A percentile compares a stretch with the other conserved stretches of the same genome.
Evolutionary conservation across 352 stramenopile species (phyloP).

Genomic region (Blastocystis sp.): DNA sequence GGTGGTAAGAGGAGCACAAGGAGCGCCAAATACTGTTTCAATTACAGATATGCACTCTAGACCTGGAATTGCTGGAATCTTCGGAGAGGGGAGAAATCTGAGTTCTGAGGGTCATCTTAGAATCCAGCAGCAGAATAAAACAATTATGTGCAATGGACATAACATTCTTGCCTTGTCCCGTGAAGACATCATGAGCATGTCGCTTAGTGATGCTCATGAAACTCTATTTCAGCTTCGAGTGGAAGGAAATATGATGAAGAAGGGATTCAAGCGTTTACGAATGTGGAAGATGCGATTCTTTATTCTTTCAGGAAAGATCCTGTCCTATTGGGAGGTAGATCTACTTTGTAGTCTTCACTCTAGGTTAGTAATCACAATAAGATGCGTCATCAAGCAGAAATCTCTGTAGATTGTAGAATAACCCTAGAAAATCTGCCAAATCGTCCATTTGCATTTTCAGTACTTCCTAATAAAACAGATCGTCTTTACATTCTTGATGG

Average conservation of each 20-base stretch:
- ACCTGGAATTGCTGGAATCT: constrained; percentile 20
- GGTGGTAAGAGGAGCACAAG: not conserved
- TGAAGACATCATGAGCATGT: constrained; percentile 59
- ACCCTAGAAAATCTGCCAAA: constrained; percentile 27
- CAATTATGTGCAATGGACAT: constrained; percentile 56
- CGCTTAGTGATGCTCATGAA: constrained; percentile 51
- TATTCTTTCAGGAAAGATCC: constrained; percentile 54
- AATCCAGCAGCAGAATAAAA: not conserved
- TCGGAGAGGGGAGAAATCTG: not conserved
- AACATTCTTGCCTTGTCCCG: constrained; percentile 45
- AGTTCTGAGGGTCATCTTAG: not conserved
- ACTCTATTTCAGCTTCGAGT: constrained; percentile 61
- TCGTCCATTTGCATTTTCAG: constrained; percentile 41
- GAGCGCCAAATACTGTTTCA: constrained; percentile 19
- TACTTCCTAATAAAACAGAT: constrained; percentile 47
- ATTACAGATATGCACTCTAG: constrained; percentile 2
- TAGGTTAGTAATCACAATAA: constrained; percentile 63
- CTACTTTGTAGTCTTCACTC: not conserved
- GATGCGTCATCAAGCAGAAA: constrained; percentile 43
- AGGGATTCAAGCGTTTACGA: constrained; percentile 54
- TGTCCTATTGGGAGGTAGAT: constrained; percentile 45
- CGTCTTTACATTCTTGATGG: constrained; percentile 62
- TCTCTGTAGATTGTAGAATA: constrained; percentile 35
- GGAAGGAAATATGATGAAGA: constrained; percentile 62
- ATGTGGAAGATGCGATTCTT: constrained; percentile 64